Conservation (phyloP, 2,329 filamentous ascomycete species). For the Fusarium sp. region DNA sequence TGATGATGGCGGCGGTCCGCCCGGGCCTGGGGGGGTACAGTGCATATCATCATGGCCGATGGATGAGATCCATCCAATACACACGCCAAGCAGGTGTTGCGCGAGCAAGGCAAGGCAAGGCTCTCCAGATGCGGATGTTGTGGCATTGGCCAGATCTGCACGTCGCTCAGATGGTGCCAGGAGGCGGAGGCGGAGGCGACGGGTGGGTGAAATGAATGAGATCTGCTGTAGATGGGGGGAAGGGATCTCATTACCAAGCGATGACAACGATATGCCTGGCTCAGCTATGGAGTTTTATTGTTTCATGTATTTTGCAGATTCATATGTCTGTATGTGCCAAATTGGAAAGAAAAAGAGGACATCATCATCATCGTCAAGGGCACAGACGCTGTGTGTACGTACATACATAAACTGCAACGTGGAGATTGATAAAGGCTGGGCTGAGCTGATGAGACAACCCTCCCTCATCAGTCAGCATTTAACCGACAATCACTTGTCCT, state of each 20-base stretch:
- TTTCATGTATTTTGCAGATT: background rate
- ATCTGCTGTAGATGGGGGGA: conserved; percentile 4
- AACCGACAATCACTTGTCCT: background rate
- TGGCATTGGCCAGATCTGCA: conserved; percentile 29
- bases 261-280: conserved; percentile 5
- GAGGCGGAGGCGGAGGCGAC: conserved; percentile 7
- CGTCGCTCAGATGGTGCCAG: conserved; percentile 25
- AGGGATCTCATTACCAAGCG: conserved; percentile 12
- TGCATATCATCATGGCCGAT: background rate
- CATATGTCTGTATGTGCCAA: background rate
- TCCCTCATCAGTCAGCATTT: background rate
- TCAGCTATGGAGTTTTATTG: background rate
- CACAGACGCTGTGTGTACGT: background rate
- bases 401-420: background rate
- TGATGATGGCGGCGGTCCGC: conserved; percentile 9
- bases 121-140: conserved; percentile 28
- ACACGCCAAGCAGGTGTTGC: background rate
- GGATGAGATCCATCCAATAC: background rate
- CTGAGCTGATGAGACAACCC: background rate
- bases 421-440: conserved; percentile 6
- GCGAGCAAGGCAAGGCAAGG: conserved; percentile 12
- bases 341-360: background rate
- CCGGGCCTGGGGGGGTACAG: conserved; percentile 9
- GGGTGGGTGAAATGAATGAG: conserved; percentile 8
- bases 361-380: background rate